Percentiles rank a stretch among this genome's conserved stretches.
Evolutionary conservation across 2,329 filamentous ascomycete species (phyloP).

Genomic region (Botrytis pseudocinerea): DNA sequence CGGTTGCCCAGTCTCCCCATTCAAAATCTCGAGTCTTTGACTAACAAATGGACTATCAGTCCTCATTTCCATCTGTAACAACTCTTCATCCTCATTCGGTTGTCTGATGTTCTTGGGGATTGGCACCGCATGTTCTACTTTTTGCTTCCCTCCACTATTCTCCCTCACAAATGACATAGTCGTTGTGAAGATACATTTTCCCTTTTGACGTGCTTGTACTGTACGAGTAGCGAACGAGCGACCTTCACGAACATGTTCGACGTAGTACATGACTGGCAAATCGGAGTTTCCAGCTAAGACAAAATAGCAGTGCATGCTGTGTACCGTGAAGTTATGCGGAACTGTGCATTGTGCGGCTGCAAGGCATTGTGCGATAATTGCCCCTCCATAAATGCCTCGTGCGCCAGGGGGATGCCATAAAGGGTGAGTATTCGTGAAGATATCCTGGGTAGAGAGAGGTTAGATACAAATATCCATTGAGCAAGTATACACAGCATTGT

Average conservation of each 20-base stretch:
- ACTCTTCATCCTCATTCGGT: slow-evolving; percentile 47
- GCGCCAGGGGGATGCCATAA: slow-evolving; percentile 92
- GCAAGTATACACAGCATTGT: slow-evolving; percentile 22
- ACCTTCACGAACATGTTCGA: slow-evolving; percentile 89
- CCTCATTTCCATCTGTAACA: slow-evolving; percentile 35
- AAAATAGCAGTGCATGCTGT: slow-evolving; percentile 99
- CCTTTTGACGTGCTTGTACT: slow-evolving; percentile 90
- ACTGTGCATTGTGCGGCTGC: slow-evolving; percentile 88
- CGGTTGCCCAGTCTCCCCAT: slow-evolving; percentile 52
- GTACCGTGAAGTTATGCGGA: slow-evolving; percentile 74
- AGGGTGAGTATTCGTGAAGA: slow-evolving; percentile 91
- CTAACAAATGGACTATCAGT: slow-evolving; percentile 56
- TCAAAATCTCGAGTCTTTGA: slow-evolving; percentile 56
- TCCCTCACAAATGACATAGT: slow-evolving; percentile 85
- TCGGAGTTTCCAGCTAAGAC: slow-evolving; percentile 83
- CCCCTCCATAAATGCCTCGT: slow-evolving; percentile 89
- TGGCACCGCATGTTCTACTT: slow-evolving; percentile 64
- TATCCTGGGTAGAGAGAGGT: slow-evolving; percentile 55
- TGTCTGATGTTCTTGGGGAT: slow-evolving; percentile 52
- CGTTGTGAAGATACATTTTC: slow-evolving; percentile 90
- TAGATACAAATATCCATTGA: background rate
- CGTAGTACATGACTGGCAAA: slow-evolving; percentile 89
- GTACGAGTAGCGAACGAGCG: slow-evolving; percentile 88
- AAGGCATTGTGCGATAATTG: slow-evolving; percentile 89
- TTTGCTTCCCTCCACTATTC: slow-evolving; percentile 52